phyloP scores from a whole-genome alignment of 1,284 basidiomycete species.

The Coniferiporia sulphurascens region DNA sequence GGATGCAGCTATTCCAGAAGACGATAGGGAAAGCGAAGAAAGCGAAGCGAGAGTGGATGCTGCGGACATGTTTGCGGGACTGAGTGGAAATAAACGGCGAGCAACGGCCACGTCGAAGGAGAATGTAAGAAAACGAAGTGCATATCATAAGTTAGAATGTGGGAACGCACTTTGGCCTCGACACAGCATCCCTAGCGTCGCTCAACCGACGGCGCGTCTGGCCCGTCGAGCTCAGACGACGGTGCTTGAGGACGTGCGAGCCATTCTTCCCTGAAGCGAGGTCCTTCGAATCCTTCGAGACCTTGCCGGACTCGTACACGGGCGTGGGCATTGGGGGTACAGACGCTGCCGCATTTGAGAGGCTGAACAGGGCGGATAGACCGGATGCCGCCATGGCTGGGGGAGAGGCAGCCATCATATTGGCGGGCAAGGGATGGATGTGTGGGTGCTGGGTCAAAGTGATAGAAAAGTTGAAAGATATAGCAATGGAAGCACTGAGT shows the following conservation, averaged over 20 bases:
- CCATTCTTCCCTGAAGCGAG: constrained; percentile 11
- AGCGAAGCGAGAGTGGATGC: constrained; percentile 46
- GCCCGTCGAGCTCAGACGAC: constrained; percentile 62
- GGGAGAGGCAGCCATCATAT: background rate
- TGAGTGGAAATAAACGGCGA: constrained; percentile 21
- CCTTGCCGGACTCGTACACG: background rate
- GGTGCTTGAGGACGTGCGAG: constrained; percentile 39
- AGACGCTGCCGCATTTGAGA: constrained; percentile 18
- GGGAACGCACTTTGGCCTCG: constrained; percentile 60
- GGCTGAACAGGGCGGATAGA: constrained; percentile 17
- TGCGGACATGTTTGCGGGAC: constrained; percentile 39
- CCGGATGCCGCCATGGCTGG: constrained; percentile 9
- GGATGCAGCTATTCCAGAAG: constrained; percentile 33
- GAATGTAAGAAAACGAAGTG: constrained; percentile 7
- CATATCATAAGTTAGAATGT: background rate
- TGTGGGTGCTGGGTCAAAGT: background rate
- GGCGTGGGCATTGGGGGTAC: constrained; percentile 16
- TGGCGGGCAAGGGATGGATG: background rate
- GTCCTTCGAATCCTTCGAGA: constrained; percentile 10
- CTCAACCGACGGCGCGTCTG: constrained; percentile 63
- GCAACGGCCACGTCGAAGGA: background rate
- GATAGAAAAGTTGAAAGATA: background rate
- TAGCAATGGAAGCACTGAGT: background rate
- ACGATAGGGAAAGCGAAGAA: constrained; percentile 41
- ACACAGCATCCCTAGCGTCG: constrained; percentile 70